These are phyloP conservation scores for Diplotaxis tenuifolia DNA, from an alignment of 345 rosid genomes.

Conservation along the genomic window DNA sequence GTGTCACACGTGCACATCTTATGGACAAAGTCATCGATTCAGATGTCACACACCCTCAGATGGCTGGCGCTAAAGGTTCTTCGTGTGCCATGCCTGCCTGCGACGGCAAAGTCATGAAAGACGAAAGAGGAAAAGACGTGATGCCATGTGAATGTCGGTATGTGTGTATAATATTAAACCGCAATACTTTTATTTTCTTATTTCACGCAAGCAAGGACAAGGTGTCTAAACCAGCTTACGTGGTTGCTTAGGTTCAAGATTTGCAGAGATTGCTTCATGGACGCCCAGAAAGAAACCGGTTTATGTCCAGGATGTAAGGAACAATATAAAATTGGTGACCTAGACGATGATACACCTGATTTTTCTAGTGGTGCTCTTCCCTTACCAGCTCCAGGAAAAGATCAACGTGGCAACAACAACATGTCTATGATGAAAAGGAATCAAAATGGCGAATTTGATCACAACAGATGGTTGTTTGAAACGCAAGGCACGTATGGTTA, in stretches of 20 bases:
- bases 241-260: constrained; percentile 69
- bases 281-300: constrained; percentile 80
- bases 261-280: constrained; percentile 88
- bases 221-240: constrained; percentile 10
- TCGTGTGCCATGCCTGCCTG: constrained; percentile 86
- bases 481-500: constrained; percentile 84
- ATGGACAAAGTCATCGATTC: constrained; percentile 98
- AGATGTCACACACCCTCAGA: constrained; percentile 92
- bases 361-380: constrained; percentile 63
- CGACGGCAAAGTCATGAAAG: constrained; percentile 89
- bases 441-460: constrained; percentile 84
- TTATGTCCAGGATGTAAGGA: constrained; percentile 95
- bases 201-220: background rate
- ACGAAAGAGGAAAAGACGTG: constrained; percentile 80
- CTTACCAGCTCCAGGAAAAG: constrained; percentile 60
- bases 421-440: constrained; percentile 88
- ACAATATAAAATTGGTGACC: constrained; percentile 62
- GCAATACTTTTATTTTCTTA: background rate
- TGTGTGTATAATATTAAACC: background rate
- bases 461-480: constrained; percentile 84
- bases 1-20: constrained; percentile 89
- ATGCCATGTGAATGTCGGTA: constrained; percentile 93
- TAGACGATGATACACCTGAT: constrained; percentile 59
- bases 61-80: constrained; percentile 88
- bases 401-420: constrained; percentile 39